A percentile compares a stretch with the other conserved stretches of the same genome.
Conservation (phyloP, 495 filamentous ascomycete species). For the Pyrenula aspistea region DNA sequence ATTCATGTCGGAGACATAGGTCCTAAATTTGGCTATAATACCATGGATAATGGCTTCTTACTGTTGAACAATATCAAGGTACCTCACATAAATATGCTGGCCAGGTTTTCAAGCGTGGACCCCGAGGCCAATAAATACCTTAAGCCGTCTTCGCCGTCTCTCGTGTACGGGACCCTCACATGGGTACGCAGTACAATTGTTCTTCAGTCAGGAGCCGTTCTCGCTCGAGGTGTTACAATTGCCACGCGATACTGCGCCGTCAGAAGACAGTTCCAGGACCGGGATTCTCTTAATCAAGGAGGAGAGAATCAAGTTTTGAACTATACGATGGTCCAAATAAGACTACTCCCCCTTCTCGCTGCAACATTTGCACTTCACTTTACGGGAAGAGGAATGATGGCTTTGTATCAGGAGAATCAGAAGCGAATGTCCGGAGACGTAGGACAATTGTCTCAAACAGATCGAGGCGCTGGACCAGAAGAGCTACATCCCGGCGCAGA, state of each 20-base stretch:
- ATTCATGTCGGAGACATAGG: conserved; percentile 64
- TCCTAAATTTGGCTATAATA: conserved; percentile 61
- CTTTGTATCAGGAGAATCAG: conserved; percentile 52
- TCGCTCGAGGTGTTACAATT: conserved; percentile 67
- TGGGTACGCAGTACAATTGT: conserved; percentile 64
- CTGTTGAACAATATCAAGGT: conserved; percentile 60
- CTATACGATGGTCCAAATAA: conserved; percentile 67
- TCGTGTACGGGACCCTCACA: conserved; percentile 62
- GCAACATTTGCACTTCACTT: conserved; percentile 68
- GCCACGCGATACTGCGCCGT: conserved; percentile 58
- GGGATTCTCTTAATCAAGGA: conserved; percentile 39
- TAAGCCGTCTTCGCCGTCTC: conserved; percentile 46
- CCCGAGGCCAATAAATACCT: conserved; percentile 48
- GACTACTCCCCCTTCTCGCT: conserved; percentile 55
- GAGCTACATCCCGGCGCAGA: conserved; percentile 51
- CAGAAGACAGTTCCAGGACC: conserved; percentile 59
- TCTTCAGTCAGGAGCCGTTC: conserved; percentile 47
- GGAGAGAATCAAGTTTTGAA: conserved; percentile 61
- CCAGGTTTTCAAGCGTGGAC: conserved; percentile 50
- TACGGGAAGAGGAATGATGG: conserved; percentile 58
- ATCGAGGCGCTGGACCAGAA: conserved; percentile 53
- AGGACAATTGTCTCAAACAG: conserved; percentile 22
- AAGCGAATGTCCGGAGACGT: conserved; percentile 40
- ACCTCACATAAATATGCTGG: conserved; percentile 58
- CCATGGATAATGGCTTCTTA: conserved; percentile 68